These are phyloP conservation scores for Aspergillus quadrilineatus DNA, from an alignment of 2,329 filamentous ascomycete species.

Conservation along the genomic window DNA sequence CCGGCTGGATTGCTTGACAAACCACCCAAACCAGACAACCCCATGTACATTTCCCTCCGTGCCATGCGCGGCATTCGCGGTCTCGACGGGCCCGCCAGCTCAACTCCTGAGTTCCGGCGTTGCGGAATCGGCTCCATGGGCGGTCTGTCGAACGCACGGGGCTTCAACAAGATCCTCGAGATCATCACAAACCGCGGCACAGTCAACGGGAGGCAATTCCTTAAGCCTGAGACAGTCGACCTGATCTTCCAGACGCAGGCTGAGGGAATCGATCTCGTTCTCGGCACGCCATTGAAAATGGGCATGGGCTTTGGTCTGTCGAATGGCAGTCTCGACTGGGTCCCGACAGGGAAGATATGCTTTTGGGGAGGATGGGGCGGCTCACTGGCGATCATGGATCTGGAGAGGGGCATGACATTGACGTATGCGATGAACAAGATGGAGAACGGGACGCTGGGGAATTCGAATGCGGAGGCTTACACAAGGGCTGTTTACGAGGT, in stretches of 20 bases:
- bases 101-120: constrained; percentile 36
- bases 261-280: constrained; percentile 42
- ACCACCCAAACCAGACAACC: background rate
- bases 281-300: constrained; percentile 37
- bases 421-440: constrained; percentile 51
- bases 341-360: constrained; percentile 35
- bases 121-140: constrained; percentile 46
- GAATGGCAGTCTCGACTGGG: constrained; percentile 22
- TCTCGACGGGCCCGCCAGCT: constrained; percentile 22
- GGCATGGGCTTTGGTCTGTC: constrained; percentile 46
- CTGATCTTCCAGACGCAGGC: constrained; percentile 49
- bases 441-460: constrained; percentile 32
- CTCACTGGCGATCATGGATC: constrained; percentile 46
- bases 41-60: constrained; percentile 27
- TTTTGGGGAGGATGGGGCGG: constrained; percentile 52
- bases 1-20: constrained; percentile 16
- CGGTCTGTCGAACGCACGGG: constrained; percentile 49
- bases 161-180: constrained; percentile 45
- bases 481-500: constrained; percentile 33
- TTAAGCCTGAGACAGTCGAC: constrained; percentile 46
- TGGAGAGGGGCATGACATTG: constrained; percentile 44
- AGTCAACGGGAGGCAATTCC: constrained; percentile 35
- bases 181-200: constrained; percentile 35
- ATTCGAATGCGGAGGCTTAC: constrained; percentile 29
- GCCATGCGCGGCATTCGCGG: constrained; percentile 28